Base-by-base conservation (phyloP, 2,329 filamentous ascomycete genomes). In the Fusarium buxicola region DNA sequence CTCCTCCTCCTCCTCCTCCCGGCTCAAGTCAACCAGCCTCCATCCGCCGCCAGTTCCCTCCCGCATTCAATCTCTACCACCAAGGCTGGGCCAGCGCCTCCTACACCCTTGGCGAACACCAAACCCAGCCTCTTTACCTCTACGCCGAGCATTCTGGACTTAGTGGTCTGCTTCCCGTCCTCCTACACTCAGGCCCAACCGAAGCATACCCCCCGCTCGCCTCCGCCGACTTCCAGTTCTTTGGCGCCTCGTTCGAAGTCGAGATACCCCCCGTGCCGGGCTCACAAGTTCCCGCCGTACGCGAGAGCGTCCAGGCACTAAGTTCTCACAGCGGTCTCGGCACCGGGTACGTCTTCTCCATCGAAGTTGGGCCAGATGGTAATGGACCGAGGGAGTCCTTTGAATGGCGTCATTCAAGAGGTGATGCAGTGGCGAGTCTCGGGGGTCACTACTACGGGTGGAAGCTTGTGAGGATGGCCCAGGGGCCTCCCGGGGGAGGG, bases 101-200 rank as follows among this genome's bases (percentile, higher is more conserved):
- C 10, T 70, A 50, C 36, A 58, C 39, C 1, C 38, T 70, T 6
- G 68, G 64, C 13, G 59, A 71, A 24, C 55, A 66, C 21, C 49
- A 68, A 43, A 41, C 46, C n/a, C 55, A 57, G 4, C 68, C 68
- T 16, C 38, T 70, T 8, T 70, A 69, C 31, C 31, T 63, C 18
- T 71, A 57, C 38, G 46, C 55, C 21, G 44, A 35, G 9, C 62
- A 66, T 31, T 35, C 52, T 12, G 58, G 58, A 2, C 38, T 68
- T 2, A 61, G 55, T 18, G 48, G 58, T 2, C 15, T 45, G 30
- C 64, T 63, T 2, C 54, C 66, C 1, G 50, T 70, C 21, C 40
- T 69, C 16, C 55, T 70, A n/a, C 62, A 70, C 39, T 69, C 68
- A 21, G 68, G 68, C 3, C 68, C 68, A 7, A 36, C 32, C 9